Evolutionary conservation across 2,329 filamentous ascomycete species (phyloP).

Genomic region (Xylariaceae sp.): DNA sequence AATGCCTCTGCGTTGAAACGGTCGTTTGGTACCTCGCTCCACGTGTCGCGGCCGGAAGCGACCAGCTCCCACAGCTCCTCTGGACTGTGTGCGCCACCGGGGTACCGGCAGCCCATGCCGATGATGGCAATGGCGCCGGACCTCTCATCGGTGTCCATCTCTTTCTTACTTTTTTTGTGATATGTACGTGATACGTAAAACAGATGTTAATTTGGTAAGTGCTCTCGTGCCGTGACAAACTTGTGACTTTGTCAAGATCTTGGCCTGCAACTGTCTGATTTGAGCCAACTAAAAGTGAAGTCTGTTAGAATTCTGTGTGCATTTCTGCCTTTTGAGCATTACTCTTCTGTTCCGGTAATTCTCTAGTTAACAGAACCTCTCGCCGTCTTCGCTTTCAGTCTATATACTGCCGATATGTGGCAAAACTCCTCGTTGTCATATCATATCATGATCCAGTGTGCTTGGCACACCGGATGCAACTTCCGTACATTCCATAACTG

Average conservation of each 20-base stretch:
- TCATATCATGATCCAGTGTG: background rate
- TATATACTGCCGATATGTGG: too few relatives aligned
- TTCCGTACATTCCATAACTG: background rate
- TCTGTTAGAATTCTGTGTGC: background rate
- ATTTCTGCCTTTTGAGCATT: background rate
- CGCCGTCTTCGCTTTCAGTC: background rate
- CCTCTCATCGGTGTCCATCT: background rate
- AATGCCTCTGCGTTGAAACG: constrained; percentile 27
- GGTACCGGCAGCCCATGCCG: constrained; percentile 38
- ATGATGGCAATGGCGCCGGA: constrained; percentile 36
- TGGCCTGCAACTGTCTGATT: background rate
- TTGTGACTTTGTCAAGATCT: background rate
- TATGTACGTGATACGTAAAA: background rate
- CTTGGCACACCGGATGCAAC: background rate
- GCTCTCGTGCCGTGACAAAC: background rate
- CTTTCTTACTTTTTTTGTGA: background rate
- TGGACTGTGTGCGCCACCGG: constrained; percentile 32
- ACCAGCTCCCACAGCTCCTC: constrained; percentile 36
- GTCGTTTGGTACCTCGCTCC: constrained; percentile 32
- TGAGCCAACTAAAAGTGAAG: background rate
- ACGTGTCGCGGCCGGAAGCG: constrained; percentile 28
- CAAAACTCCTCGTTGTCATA: background rate
- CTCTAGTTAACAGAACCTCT: background rate
- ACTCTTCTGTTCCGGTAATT: background rate
- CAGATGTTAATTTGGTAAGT: background rate